These are phyloP conservation scores for Gaultheria prostrata DNA, from an alignment of 148 eudicot species.

Conservation along the genomic window DNA sequence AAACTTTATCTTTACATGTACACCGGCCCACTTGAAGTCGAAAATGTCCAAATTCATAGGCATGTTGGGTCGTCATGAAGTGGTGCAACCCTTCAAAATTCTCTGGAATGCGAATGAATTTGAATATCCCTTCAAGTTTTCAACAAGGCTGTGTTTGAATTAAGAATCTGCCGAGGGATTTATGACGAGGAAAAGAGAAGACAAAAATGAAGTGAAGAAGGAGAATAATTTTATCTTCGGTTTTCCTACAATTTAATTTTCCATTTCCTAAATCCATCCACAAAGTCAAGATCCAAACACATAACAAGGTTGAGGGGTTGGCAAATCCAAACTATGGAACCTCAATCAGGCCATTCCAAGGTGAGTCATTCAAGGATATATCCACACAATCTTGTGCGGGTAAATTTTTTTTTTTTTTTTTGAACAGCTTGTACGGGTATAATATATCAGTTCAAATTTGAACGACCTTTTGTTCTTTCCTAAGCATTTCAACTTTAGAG, in stretches of 20 bases:
- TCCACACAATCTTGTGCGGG: too few relatives aligned
- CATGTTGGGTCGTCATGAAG: background rate
- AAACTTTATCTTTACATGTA: background rate
- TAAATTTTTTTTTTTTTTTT: too few relatives aligned
- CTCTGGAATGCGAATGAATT: background rate
- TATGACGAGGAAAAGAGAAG: background rate
- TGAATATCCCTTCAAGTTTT: background rate
- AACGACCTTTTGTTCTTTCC: too few relatives aligned
- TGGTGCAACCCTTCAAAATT: background rate
- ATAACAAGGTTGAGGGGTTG: too few relatives aligned
- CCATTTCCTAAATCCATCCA: too few relatives aligned
- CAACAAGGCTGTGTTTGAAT: background rate
- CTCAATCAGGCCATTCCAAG: too few relatives aligned
- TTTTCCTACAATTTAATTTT: background rate
- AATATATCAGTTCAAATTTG: too few relatives aligned
- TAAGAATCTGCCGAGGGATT: background rate
- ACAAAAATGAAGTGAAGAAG: background rate
- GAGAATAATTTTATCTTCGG: background rate
- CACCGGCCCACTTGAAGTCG: background rate
- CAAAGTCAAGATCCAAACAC: too few relatives aligned
- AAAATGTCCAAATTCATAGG: background rate
- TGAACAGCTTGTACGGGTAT: too few relatives aligned
- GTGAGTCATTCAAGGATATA: too few relatives aligned
- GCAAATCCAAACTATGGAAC: too few relatives aligned
- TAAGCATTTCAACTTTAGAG: too few relatives aligned